Percentiles rank a stretch among this genome's conserved stretches.
Evolutionary conservation across 441 rosid genomes (phyloP).

Genomic region (Corymbia calophylla): DNA sequence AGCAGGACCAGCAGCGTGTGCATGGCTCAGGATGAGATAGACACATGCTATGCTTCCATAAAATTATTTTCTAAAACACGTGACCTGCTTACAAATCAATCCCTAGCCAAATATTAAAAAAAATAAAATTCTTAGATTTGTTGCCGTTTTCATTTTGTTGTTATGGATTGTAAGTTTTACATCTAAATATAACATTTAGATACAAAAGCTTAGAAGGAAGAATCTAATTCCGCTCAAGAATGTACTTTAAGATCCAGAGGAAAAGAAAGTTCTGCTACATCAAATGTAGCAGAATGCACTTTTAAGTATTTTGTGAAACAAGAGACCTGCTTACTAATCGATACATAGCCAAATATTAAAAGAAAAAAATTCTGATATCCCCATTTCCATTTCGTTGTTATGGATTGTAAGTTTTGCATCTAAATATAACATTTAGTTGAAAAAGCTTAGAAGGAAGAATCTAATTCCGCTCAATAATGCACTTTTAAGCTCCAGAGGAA

Average conservation of each 20-base stretch:
- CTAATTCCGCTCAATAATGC: too few relatives aligned
- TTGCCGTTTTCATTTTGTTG: background rate
- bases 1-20: background rate
- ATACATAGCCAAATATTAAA: too few relatives aligned
- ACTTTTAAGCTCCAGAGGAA: background rate
- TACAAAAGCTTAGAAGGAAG: background rate
- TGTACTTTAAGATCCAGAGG: too few relatives aligned
- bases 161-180: background rate
- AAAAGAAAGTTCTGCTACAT: background rate
- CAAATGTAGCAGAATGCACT: background rate
- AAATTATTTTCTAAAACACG: background rate
- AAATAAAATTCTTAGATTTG: background rate
- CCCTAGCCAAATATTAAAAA: background rate
- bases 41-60: background rate
- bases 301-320: too few relatives aligned
- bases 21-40: background rate
- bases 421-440: background rate
- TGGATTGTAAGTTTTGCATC: background rate
- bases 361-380: too few relatives aligned
- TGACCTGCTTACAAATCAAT: background rate
- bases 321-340: too few relatives aligned
- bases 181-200: background rate
- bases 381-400: background rate
- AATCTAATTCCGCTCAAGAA: background rate
- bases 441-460: too few relatives aligned